Evolutionary conservation across 2,329 filamentous ascomycete species (phyloP), one percentile per base, ranked within the genome.

Genomic region (Podosphaera xanthii): DNA sequence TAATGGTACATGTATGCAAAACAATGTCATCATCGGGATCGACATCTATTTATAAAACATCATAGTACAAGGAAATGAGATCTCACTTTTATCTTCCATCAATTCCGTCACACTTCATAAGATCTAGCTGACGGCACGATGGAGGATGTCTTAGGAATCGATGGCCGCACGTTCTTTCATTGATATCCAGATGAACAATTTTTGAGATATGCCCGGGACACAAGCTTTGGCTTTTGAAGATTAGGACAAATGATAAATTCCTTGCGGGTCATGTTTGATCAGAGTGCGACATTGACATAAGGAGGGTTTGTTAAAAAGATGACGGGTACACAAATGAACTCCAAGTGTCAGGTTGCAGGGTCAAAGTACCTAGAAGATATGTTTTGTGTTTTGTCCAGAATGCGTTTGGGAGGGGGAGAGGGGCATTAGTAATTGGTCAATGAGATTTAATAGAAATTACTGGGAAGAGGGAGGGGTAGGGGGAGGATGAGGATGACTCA

Each of bases 261-360:
- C 74, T 82, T 79, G 72, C 77, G 79, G 72, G 81, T 79, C 83
- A 87, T 86, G 71, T 72, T 67, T 62, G 65, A 66, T 66, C 66
- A 63, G 62, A 58, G 60, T 42, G 60, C 54, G 60, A 52, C 59
- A 59, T 62, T 67, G 67, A 55, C 62, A 66, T 60, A 56, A 59
- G 62, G 62, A 67, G 67, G 68, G 67, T 59, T 58, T 35, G 31
- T 38, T 36, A 22, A 22, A 22, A 22, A 22, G 22, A 22, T 22
- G 22, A 22, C 22, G 22, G 22, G 22, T 22, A 22, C 22, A 22
- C 22, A 22, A 22, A 22, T 22, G 22, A 22, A 22, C 22, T 22
- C 22, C 22, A 22, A 22, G 22, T 22, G 22, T 22, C 22, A 22
- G 22, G 22, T 22, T 22, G 1, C 22, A 22, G 22, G 22, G 22